Base-by-base conservation (phyloP, 2,329 filamentous ascomycete genomes). In the Talaromyces sp. region DNA sequence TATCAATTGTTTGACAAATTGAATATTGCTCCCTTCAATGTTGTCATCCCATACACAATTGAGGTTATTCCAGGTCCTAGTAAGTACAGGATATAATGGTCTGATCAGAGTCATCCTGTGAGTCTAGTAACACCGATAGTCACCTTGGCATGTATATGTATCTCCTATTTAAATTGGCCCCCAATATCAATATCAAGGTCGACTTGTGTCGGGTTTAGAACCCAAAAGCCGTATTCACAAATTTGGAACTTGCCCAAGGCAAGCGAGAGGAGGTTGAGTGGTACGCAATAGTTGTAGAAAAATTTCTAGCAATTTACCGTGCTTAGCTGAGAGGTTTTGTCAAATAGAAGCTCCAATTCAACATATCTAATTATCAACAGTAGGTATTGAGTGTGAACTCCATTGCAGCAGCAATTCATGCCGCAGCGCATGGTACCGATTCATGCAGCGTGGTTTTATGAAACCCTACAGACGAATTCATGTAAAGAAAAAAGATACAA, bases 371-470 rank as follows among this genome's bases (percentile, higher is more conserved):
- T n/a, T n/a, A n/a, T 57, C 17, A 31, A 3, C 60, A 72, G 3
- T 66, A 80, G 65, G 63, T 60, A 12, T n/a, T 61, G 5, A 72
- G 72, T 1, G 67, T 75, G 10, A 58, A 76, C 11, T 59, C 59
- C 9, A 78, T 81, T 43, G 68, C 72, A 17, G 63, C 61, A 6
- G 19, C 51, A n/a, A 8, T 54, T 14, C 27, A 19, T 31, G 26
- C 63, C 67, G 1, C 59, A 80, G 8, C 4, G 59, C 4, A 59
- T 27, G 1, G 3, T 31, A 1, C 70, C 66, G 0, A 65, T 65
- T 9, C 55, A 57, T 12, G 26, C 0, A 71, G 83, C 3, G 73
- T 65, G 0, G 76, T 83, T 1, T 75, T 79, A 53, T 74, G 76
- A 35, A 57, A 77, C 24, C 27, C 56, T 6, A 7, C 56, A n/a